Percentiles rank a stretch among this genome's conserved stretches.
Evolutionary conservation across 495 filamentous ascomycete genomes (phyloP).

Genomic region (Pseudevernia furfuracea): DNA sequence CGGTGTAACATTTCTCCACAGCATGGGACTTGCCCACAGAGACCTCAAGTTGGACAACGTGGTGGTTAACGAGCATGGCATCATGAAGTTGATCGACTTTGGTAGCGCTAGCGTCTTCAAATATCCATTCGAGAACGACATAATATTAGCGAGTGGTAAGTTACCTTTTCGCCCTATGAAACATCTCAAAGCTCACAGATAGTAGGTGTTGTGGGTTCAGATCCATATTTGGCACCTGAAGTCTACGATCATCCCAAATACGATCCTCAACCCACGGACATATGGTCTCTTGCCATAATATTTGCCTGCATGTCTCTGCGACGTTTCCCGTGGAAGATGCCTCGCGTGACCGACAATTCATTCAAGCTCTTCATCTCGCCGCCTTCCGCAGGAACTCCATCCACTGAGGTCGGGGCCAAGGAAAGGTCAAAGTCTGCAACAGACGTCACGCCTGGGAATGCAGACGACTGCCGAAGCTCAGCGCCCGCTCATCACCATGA

Average conservation of each 20-base stretch:
- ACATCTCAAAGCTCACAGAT: conserved; percentile 17
- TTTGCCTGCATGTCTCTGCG: conserved; percentile 98
- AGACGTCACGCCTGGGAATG: conserved; percentile 8
- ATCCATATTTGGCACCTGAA: conserved; percentile 94
- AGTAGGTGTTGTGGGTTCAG: conserved; percentile 89
- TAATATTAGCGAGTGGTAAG: conserved; percentile 80
- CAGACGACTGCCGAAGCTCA: conserved; percentile 19
- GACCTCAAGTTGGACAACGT: conserved; percentile 98
- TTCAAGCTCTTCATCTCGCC: conserved; percentile 84
- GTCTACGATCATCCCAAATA: conserved; percentile 94
- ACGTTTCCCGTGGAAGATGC: conserved; percentile 95
- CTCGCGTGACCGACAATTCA: conserved; percentile 84
- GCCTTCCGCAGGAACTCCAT: conserved; percentile 49
- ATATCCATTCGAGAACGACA: conserved; percentile 93
- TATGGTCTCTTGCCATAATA: conserved; percentile 97
- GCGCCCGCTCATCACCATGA: conserved; percentile 27
- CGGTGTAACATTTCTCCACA: conserved; percentile 95
- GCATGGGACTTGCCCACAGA: conserved; percentile 90
- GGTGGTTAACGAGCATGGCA: conserved; percentile 92
- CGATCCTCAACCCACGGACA: conserved; percentile 87
- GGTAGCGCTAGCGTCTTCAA: conserved; percentile 93
- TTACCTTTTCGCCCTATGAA: conserved; percentile 24
- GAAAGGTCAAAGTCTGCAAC: conserved; percentile 27
- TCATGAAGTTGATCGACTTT: conserved; percentile 99
- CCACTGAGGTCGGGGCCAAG: conserved; percentile 34